Conservation (phyloP, 768 basidiomycete species). For the Trametes punicea region DNA sequence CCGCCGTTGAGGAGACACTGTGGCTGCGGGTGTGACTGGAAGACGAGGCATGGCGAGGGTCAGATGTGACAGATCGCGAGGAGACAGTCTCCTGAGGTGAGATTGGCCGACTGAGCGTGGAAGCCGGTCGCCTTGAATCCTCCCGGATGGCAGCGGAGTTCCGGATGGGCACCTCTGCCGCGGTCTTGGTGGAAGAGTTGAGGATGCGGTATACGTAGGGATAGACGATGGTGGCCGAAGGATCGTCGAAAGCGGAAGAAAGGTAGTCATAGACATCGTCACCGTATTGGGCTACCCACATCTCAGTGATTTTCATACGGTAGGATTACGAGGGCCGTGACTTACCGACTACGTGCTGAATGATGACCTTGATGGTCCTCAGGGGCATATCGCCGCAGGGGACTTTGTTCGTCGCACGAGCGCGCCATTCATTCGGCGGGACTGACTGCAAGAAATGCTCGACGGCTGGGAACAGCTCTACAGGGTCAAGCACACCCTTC, state of each 20-base stretch:
- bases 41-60: slow-evolving; percentile 49
- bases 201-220: slow-evolving; percentile 92
- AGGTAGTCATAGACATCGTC: slow-evolving; percentile 91
- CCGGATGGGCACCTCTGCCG: slow-evolving; percentile 36
- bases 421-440: slow-evolving; percentile 94
- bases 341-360: slow-evolving; percentile 95
- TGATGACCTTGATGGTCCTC: slow-evolving; percentile 95
- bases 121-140: slow-evolving; percentile 47
- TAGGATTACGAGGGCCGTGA: slow-evolving; percentile 17
- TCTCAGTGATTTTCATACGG: slow-evolving; percentile 15
- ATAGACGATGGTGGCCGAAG: slow-evolving; percentile 96
- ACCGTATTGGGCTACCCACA: slow-evolving; percentile 65
- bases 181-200: slow-evolving; percentile 57
- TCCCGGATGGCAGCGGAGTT: slow-evolving; percentile 29
- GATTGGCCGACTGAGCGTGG: slow-evolving; percentile 63
- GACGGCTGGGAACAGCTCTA: slow-evolving; percentile 86
- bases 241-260: slow-evolving; percentile 87
- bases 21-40: slow-evolving; percentile 67
- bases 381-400: slow-evolving; percentile 98
- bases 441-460: slow-evolving; percentile 93
- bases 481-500: slow-evolving; percentile 75
- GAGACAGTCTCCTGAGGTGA: slow-evolving; percentile 62
- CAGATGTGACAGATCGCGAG: slow-evolving; percentile 39
- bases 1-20: slow-evolving; percentile 59
- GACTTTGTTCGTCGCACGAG: slow-evolving; percentile 83